Base-by-base conservation (phyloP, 352 stramenopile species). In the Globisporangium nagaii region DNA sequence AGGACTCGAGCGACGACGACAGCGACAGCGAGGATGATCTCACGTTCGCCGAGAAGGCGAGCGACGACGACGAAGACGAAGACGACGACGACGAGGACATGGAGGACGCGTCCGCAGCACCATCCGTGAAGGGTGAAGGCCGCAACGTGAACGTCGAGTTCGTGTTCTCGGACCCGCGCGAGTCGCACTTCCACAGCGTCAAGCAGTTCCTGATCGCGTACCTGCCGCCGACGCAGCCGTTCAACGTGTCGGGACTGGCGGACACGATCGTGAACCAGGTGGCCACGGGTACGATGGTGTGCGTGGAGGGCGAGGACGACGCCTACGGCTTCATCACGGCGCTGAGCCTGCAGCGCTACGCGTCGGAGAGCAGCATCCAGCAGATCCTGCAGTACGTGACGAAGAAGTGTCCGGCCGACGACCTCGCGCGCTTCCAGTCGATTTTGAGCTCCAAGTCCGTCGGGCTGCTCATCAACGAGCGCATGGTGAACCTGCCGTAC, bases 311-410 rank as follows among this genome's bases (percentile, higher is more conserved):
- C 15, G 82, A 95, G 51, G 68, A 78, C 28, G 84, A 93, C 51
- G 79, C 86, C 5, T 95, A 92, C 62, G 84, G 82, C n/a, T 92
- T 95, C 60, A 82, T 90, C 63, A 95, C 84, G 46, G 76, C 79
- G 27, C 63, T 95, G 4, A 87, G 80, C 20, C 65, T 95, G 5
- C 63, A 70, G 46, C 66, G 68, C 8, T 86, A 86, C 54, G 53
- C 59, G 20, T 48, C 74, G 10, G 69, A 79, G 50, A 74, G 47
- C 9, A 86, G 76, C 45, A 59, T 94, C 25, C 74, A 88, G 42
- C 84, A 94, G 62, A 63, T 94, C 32, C 36, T 90, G 58, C 72
- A 86, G 64, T 88, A 88, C 64, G 69, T 89, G 51, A 71, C 71
- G 49, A 88, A 90, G 61, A 84, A 88, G 51, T 90, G 82, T 50